Conservation (phyloP, 805 yeast genomes). For the Saturnispora sanitii region DNA sequence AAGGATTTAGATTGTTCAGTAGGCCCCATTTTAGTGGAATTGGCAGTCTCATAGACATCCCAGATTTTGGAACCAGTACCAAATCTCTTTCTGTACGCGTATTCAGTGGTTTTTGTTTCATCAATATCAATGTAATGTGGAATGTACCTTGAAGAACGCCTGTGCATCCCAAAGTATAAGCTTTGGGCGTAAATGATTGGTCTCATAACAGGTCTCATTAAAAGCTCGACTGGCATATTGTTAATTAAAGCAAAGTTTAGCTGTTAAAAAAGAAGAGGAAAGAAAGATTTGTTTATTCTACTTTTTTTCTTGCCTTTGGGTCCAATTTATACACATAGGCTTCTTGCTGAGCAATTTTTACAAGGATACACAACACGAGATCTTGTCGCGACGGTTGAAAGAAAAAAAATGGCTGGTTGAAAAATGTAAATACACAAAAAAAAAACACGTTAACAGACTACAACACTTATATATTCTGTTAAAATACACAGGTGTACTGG, state of each 20-base stretch:
- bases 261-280: not conserved
- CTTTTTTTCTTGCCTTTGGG: not conserved
- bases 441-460: not conserved
- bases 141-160: conserved; percentile 45
- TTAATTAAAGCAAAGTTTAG: conserved; percentile 2
- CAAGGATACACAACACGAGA: not conserved
- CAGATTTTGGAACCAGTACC: conserved; percentile 52
- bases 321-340: not conserved
- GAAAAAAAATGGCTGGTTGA: conserved; percentile 1
- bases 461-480: not conserved
- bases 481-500: too few species aligned
- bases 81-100: conserved; percentile 43
- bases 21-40: conserved; percentile 31
- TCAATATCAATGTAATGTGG: conserved; percentile 42
- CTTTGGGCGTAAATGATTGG: conserved; percentile 50
- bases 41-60: conserved; percentile 42
- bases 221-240: conserved; percentile 49
- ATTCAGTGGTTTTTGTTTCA: conserved; percentile 28
- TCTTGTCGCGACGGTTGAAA: conserved; percentile 1
- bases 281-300: not conserved
- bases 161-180: conserved; percentile 43
- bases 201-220: conserved; percentile 50
- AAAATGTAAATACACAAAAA: not conserved
- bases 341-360: not conserved
- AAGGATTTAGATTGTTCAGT: conserved; percentile 34